Evolutionary conservation across 2,329 filamentous ascomycete genomes (phyloP), one percentile per base, ranked within the genome.

Genomic region (Alternaria triticina): DNA sequence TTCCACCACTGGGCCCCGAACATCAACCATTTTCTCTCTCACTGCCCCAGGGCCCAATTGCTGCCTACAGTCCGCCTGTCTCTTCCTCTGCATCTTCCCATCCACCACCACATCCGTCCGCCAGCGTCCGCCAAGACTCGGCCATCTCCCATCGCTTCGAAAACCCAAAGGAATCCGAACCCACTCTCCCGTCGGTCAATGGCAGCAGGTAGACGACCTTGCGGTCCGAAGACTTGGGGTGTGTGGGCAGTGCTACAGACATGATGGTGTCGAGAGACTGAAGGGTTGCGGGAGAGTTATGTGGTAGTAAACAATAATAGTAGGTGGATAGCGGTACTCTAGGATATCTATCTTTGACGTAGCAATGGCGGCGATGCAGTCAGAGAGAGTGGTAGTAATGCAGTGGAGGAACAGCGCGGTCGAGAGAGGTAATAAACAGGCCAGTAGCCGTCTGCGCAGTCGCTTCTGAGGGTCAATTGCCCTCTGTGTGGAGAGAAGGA

Each of bases 191-290:
- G 82, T 99, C 95, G 78, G 93, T 96, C 81, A 99, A 88, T 69
- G 92, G 92, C 67, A 99, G 87, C 75, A 97, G 84, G 83, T 97
- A 97, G 68, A 97, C 89, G 81, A 73, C 69, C 69, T 78, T 74
- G 23, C 69, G 56, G 33, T 66, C 61, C 22, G 69, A 54, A 57
- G 59, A 62, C 59, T 62, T 62, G 50, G 60, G 54, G 56, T 62
- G 60, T 30, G 43, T 36, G 22, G 59, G 54, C 55, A 70, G 59
- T 23, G 63, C 40, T 56, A 66, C 61, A 68, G 76, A 64, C 76
- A 78, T 79, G 68, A 52, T 51, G 67, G 51, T 54, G 52, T 55
- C 54, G 58, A 60, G 54, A 40, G 59, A 28, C 46, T 54, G 36
- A 54, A 50, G 10, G 27, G 45, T 36, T 64, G 59, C 49, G 61